Percentiles rank a stretch among this genome's conserved stretches.
These are phyloP conservation scores for Magnusiomyces tetraspermus DNA, from an alignment of 1,139 yeast genomes.

Conservation along the genomic window DNA sequence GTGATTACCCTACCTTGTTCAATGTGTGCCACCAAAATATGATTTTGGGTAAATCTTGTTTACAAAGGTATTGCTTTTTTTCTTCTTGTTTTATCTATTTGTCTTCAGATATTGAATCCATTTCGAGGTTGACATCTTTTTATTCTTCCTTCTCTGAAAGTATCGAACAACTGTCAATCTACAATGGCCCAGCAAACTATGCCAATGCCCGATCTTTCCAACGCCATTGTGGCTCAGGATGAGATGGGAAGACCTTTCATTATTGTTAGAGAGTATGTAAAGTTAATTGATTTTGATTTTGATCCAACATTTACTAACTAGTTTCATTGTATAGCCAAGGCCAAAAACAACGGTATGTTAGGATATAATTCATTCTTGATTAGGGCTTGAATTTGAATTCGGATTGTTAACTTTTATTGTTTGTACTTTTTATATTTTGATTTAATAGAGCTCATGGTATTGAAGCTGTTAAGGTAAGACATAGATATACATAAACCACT, in stretches of 20 bases:
- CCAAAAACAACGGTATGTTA: slow-evolving; percentile 49
- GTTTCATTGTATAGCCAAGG: slow-evolving; percentile 46
- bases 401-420: no score
- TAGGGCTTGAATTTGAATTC: no score
- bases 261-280: slow-evolving; percentile 64
- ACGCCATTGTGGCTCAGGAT: slow-evolving; percentile 97
- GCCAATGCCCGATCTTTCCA: slow-evolving; percentile 88
- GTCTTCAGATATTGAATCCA: neutral
- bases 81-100: neutral
- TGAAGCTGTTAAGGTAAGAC: slow-evolving; percentile 71
- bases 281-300: slow-evolving; percentile 17
- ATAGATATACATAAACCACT: neutral
- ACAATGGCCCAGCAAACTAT: slow-evolving; percentile 27
- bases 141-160: no score
- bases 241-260: slow-evolving; percentile 99
- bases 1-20: neutral
- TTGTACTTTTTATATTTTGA: neutral
- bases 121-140: neutral
- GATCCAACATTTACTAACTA: neutral
- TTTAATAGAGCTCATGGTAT: slow-evolving; percentile 58
- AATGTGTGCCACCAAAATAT: neutral
- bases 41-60: neutral
- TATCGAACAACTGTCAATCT: neutral
- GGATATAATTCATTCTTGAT: neutral
- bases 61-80: neutral